A percentile compares a stretch with the other conserved stretches of the same genome.
Conservation (phyloP, 768 basidiomycete genomes). For the Mycena floridula region DNA sequence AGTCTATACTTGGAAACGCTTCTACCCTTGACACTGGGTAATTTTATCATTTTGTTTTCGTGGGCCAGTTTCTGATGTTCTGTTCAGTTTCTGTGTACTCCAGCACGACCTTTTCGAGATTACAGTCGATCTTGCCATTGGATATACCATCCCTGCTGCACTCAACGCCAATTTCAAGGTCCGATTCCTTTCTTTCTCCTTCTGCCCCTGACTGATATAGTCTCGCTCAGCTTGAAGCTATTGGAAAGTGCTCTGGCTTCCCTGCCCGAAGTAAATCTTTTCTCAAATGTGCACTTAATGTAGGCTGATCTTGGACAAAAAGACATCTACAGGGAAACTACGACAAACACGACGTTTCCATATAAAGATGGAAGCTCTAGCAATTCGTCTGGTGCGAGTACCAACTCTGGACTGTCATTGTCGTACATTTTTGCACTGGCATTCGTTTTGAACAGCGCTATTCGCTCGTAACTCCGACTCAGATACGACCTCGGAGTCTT, state of each 20-base stretch:
- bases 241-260: constrained; percentile 71
- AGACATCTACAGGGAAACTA: constrained; percentile 84
- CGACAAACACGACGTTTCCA: constrained; percentile 63
- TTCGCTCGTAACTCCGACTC: too few relatives aligned
- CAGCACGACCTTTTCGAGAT: constrained; percentile 82
- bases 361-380: constrained; percentile 37
- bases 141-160: constrained; percentile 79
- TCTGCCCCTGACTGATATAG: constrained; percentile 8
- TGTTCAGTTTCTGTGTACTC: constrained; percentile 78
- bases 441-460: too few relatives aligned
- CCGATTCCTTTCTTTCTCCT: neutral
- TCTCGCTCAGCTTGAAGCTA: constrained; percentile 51
- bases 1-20: constrained; percentile 68
- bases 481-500: too few relatives aligned
- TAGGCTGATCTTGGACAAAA: too few relatives aligned
- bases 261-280: too few relatives aligned
- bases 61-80: constrained; percentile 17
- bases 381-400: too few relatives aligned
- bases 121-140: constrained; percentile 86
- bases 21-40: constrained; percentile 55
- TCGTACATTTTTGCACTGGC: too few relatives aligned
- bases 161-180: constrained; percentile 62
- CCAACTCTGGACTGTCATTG: too few relatives aligned
- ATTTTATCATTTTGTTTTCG: constrained; percentile 8
- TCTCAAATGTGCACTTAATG: too few relatives aligned